Conservation (phyloP, 352 stramenopile genomes). For the Sclerospora graminicola region DNA sequence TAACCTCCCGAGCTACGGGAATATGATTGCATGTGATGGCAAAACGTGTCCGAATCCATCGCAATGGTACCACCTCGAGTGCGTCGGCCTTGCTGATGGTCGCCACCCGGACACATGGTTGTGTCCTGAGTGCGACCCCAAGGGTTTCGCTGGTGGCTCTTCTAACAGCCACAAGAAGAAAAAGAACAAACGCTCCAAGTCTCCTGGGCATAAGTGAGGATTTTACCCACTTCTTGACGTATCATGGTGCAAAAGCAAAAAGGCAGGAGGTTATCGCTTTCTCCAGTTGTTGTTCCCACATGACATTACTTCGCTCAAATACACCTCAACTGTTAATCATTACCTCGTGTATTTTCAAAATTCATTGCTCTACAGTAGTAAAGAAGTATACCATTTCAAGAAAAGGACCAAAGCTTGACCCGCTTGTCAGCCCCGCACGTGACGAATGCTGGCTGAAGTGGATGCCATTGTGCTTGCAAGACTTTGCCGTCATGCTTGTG, state of each 20-base stretch:
- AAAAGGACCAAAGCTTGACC: slow-evolving; percentile 55
- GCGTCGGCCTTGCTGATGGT: slow-evolving; percentile 69
- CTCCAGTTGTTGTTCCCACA: background rate
- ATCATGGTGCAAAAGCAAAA: slow-evolving; percentile 5
- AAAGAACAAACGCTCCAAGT: slow-evolving; percentile 81
- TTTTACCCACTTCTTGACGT: background rate
- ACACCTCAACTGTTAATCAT: too few relatives aligned
- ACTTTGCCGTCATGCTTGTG: slow-evolving; percentile 58
- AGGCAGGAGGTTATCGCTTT: too few relatives aligned
- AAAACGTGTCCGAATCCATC: slow-evolving; percentile 82
- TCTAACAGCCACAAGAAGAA: slow-evolving; percentile 81
- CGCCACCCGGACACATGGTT: slow-evolving; percentile 81
- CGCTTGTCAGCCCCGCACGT: slow-evolving; percentile 52
- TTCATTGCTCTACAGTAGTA: slow-evolving; percentile 8
- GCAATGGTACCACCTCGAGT: slow-evolving; percentile 85
- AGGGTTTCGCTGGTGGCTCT: slow-evolving; percentile 42
- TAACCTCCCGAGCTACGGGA: slow-evolving; percentile 78
- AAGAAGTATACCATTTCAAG: slow-evolving; percentile 6
- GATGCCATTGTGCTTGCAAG: slow-evolving; percentile 56
- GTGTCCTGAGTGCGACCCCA: slow-evolving; percentile 78
- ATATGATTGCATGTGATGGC: slow-evolving; percentile 85
- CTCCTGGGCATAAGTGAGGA: slow-evolving; percentile 45
- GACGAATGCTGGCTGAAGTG: slow-evolving; percentile 39
- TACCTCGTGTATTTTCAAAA: too few relatives aligned
- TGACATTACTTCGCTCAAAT: slow-evolving; percentile 16